Percentiles rank a stretch among this genome's conserved stretches.
Evolutionary conservation across 1,139 yeast genomes (phyloP).

Genomic region (Scheffersomyces stambukii): DNA sequence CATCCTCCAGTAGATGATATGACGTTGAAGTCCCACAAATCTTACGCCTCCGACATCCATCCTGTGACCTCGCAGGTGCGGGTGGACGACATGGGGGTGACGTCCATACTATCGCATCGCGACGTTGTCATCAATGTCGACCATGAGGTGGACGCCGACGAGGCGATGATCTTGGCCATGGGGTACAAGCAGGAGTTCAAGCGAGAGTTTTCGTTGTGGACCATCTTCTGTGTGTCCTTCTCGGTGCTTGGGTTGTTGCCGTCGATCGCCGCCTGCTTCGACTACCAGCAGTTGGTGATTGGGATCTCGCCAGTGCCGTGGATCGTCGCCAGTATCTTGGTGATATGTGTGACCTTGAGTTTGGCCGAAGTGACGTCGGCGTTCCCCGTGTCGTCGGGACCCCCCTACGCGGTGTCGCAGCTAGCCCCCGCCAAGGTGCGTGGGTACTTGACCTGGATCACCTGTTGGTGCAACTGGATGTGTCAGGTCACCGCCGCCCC

Average conservation of each 20-base stretch:
- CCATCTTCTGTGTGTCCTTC: conserved; percentile 67
- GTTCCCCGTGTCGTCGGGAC: conserved; percentile 47
- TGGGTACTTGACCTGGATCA: conserved; percentile 54
- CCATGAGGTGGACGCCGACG: conserved; percentile 48
- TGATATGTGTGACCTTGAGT: conserved; percentile 46
- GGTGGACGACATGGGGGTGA: conserved; percentile 37
- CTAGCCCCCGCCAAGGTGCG: conserved; percentile 51
- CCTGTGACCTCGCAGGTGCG: conserved; percentile 34
- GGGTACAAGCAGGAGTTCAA: conserved; percentile 75
- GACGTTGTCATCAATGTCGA: conserved; percentile 39
- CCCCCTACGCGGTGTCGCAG: conserved; percentile 48
- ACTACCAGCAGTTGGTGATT: conserved; percentile 48
- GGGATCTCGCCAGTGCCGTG: conserved; percentile 56
- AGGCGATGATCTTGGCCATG: conserved; percentile 55
- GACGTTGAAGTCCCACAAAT: too few relatives aligned
- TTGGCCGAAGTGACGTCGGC: conserved; percentile 47
- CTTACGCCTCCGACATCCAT: conserved; percentile 14
- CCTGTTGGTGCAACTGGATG: conserved; percentile 54
- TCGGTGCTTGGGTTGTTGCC: conserved; percentile 71
- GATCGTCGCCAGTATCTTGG: conserved; percentile 33
- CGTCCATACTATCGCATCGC: conserved; percentile 38
- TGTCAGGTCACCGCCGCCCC: conserved; percentile 49
- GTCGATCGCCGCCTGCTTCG: conserved; percentile 57
- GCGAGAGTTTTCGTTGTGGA: conserved; percentile 60
- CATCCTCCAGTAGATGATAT: conserved; percentile 6